Conservation (phyloP, 345 rosid species). For the Pelargonium nanum region DNA sequence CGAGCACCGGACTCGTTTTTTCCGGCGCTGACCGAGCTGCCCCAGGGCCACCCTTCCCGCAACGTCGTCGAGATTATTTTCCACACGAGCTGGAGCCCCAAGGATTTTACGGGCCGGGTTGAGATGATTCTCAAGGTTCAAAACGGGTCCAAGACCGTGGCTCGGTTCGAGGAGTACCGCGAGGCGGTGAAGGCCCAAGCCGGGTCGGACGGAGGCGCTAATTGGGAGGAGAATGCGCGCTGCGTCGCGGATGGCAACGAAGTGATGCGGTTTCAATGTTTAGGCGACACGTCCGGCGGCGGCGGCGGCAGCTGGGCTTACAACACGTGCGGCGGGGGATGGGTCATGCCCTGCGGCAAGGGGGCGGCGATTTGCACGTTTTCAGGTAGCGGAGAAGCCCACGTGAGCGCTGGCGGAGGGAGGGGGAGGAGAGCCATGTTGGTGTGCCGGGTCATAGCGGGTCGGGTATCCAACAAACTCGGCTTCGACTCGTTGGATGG, state of each 20-base stretch:
- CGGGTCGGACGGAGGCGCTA: conserved; percentile 20
- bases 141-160: conserved; percentile 51
- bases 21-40: conserved; percentile 66
- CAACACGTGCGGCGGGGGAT: conserved; percentile 30
- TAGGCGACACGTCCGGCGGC: conserved; percentile 52
- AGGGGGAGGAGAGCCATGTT: conserved; percentile 85
- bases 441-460: conserved; percentile 86
- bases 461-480: conserved; percentile 52
- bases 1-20: conserved; percentile 38
- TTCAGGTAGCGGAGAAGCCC: conserved; percentile 70
- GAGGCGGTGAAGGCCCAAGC: conserved; percentile 54
- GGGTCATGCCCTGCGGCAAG: conserved; percentile 48
- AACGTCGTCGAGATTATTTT: conserved; percentile 93
- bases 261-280: conserved; percentile 81
- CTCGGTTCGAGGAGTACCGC: conserved; percentile 90
- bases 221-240: conserved; percentile 67
- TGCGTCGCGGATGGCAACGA: conserved; percentile 93
- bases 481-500: conserved; percentile 37
- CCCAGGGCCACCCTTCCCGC: conserved; percentile 80
- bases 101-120: conserved; percentile 60
- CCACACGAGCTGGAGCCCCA: conserved; percentile 84
- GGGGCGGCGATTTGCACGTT: conserved; percentile 61
- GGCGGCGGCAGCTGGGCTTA: conserved; percentile 20
- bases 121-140: conserved; percentile 90
- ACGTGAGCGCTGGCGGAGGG: conserved; percentile 76